These are phyloP conservation scores for Yarrowia osloensis DNA, from an alignment of 805 yeast species.

Conservation along the genomic window DNA sequence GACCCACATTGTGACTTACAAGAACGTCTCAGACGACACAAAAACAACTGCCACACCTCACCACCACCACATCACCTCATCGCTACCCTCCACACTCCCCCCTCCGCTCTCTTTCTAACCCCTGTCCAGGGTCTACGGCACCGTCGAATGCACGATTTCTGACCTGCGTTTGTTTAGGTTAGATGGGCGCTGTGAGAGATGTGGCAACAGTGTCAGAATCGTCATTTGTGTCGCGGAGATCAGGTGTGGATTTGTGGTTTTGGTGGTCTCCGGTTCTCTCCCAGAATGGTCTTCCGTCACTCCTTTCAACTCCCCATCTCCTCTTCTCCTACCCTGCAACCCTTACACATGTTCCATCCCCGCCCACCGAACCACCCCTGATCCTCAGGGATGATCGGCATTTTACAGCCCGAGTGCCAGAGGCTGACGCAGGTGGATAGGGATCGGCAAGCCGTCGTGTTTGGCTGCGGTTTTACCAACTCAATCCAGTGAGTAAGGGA, in stretches of 20 bases:
- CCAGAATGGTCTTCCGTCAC: no score
- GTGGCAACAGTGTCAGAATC: neutral
- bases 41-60: neutral
- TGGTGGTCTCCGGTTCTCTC: no score
- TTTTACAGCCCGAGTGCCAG: neutral
- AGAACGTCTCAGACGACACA: no score
- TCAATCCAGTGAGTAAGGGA: neutral
- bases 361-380: slow-evolving; percentile 10
- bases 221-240: no score
- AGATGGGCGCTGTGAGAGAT: neutral
- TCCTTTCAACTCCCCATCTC: no score
- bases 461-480: slow-evolving; percentile 23
- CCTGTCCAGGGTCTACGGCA: slow-evolving; percentile 1
- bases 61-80: neutral
- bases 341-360: no score
- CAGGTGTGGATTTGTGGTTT: no score
- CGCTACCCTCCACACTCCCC: neutral
- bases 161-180: slow-evolving; percentile 21
- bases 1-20: no score
- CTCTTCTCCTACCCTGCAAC: no score
- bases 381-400: slow-evolving; percentile 27
- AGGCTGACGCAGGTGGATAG: slow-evolving; percentile 4
- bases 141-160: neutral
- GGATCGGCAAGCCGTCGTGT: slow-evolving; percentile 26
- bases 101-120: neutral